Base-by-base conservation (phyloP, 108 stramenopile genomes). In the Nitzschia palea region DNA sequence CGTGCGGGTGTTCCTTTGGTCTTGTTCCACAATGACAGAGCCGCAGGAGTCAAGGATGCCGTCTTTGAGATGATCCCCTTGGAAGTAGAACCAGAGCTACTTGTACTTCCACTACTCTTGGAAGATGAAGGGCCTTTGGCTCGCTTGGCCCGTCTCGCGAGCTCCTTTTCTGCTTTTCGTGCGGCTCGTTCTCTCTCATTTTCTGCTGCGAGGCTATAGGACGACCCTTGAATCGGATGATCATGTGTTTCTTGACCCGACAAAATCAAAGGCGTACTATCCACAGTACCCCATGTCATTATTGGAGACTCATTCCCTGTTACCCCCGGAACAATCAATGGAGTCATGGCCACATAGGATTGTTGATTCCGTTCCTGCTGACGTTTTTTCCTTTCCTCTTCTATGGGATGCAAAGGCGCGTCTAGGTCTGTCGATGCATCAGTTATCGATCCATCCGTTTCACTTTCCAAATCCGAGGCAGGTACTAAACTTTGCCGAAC, bases 351-450 rank as follows among this genome's bases (percentile, higher is more conserved):
- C 8, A 93, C 80, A 44, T 85, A 79, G 3, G 77, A 78, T 35
- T 73, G 68, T 50, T 79, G 65, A 3, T 65, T 44, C 12, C 60
- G 53, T 20, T 78, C 60, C 27, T 72, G 54, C 26, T 73, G 59
- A 34, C 25, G 18, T 42, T 44, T 34, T 17, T 37, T 32, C 8
- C 73, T 56, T 53, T 93, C 88, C 44, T 61, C 44, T 20, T 62
- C 56, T 2, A 91, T 40, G 4, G 69, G 48, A 31, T 76, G 55
- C 5, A 53, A 45, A 6, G 82, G 66, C 29, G 78, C 80, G 66
- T 92, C 91, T 30, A 92, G 55, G 65, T 92, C 91, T 28, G 90
- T 91, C 10, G 86, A 79, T 26, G 86, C 79, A 44, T 86, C 84
- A 22, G 81, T 79, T 10, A 65, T 45, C 14, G 36, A 65, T 20